phyloP scores from a whole-genome alignment of 2,329 filamentous ascomycete species.

The Ceratocystis variospora region DNA sequence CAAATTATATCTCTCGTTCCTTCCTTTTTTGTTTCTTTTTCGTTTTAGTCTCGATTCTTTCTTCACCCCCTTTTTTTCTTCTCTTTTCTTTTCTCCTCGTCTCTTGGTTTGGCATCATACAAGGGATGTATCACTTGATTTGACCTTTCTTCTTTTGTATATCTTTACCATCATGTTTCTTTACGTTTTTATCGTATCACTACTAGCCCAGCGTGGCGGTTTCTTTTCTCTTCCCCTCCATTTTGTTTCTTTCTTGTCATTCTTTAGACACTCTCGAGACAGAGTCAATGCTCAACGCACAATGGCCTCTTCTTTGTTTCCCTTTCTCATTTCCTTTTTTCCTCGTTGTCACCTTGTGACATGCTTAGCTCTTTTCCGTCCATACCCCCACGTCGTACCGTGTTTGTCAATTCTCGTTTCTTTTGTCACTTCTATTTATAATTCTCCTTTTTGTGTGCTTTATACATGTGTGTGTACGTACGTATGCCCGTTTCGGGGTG shows the following conservation, averaged over 20 bases:
- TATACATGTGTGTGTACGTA: neutral
- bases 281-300: constrained; percentile 4
- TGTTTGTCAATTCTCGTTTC: constrained; percentile 15
- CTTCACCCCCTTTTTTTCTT: neutral
- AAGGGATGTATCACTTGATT: neutral
- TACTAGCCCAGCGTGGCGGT: neutral
- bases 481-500: neutral
- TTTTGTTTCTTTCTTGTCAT: constrained; percentile 9
- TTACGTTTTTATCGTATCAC: constrained; percentile 4
- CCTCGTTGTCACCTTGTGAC: constrained; percentile 4
- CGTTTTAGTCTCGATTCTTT: neutral
- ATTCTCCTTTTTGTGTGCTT: neutral
- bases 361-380: constrained; percentile 6
- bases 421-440: constrained; percentile 6
- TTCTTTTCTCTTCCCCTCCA: neutral
- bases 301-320: neutral
- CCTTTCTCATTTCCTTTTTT: neutral
- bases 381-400: constrained; percentile 8
- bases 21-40: neutral
- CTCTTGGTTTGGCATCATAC: neutral
- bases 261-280: neutral
- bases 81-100: neutral
- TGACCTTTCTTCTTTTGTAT: constrained; percentile 4
- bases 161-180: neutral
- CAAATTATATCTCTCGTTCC: neutral